Evolutionary conservation across 2,329 filamentous ascomycete genomes (phyloP).

Genomic region (Neophaeococcomyces mojaviensis): DNA sequence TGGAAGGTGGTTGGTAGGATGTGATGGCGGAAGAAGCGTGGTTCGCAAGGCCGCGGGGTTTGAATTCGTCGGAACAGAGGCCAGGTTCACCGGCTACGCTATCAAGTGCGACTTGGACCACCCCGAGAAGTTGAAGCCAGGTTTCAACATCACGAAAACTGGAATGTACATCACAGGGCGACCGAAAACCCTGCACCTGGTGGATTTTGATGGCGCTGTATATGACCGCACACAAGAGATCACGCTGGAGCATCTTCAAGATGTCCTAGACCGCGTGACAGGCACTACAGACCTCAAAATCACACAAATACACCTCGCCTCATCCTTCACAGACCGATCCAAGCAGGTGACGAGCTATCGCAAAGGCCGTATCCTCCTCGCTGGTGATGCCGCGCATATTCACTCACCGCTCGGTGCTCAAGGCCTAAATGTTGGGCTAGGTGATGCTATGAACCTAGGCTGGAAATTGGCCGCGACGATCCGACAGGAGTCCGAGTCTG

Average conservation of each 20-base stretch:
- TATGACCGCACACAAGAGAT: conserved; percentile 16
- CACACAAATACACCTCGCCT: conserved; percentile 11
- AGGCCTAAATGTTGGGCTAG: conserved; percentile 29
- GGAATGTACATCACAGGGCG: conserved; percentile 27
- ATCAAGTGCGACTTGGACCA: conserved; percentile 30
- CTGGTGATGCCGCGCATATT: conserved; percentile 30
- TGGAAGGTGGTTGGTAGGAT: conserved; percentile 35
- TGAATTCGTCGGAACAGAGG: conserved; percentile 31
- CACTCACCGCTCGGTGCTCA: conserved; percentile 28
- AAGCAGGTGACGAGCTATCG: conserved; percentile 21
- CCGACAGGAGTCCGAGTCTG: conserved; percentile 12
- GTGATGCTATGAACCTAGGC: conserved; percentile 30
- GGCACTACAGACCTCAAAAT: conserved; percentile 10
- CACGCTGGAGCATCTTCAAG: conserved; percentile 22
- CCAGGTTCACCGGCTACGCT: conserved; percentile 32
- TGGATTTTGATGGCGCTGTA: conserved; percentile 12
- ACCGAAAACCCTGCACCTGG: conserved; percentile 20
- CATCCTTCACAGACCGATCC: conserved; percentile 10
- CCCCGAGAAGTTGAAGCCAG: conserved; percentile 20
- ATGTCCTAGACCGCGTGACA: conserved; percentile 10
- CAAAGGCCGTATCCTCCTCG: conserved; percentile 26
- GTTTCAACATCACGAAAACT: conserved; percentile 22
- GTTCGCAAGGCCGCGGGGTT: conserved; percentile 33
- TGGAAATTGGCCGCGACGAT: conserved; percentile 29
- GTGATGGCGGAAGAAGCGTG: conserved; percentile 35